Evolutionary conservation across 495 filamentous ascomycete species (phyloP), one percentile per base, ranked within the genome.

Genomic region (Aspergillus nidulans): DNA sequence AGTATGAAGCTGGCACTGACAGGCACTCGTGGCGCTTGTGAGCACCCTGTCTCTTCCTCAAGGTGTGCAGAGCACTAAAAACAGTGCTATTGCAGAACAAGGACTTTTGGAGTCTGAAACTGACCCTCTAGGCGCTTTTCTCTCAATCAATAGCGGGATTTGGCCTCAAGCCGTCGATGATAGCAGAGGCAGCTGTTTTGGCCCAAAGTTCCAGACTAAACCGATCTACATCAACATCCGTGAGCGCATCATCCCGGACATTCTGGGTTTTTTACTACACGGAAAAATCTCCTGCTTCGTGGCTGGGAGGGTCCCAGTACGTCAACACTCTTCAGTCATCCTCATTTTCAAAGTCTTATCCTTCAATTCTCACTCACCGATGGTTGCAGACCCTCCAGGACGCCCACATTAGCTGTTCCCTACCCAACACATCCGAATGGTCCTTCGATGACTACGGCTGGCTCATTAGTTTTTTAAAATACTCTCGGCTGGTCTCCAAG

Each of bases 211-310:
- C 61, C 20, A 55, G 61, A 0, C 49, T 49, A 7, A 52, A 61
- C 19, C 51, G 52, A 8, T 49, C 36, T 1, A 64, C 55, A 23
- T 19, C 42, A 1, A 6, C 36, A 2, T 28, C 42, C 16, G 61
- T 58, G 19, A 46, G 15, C 15, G 13, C 36, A 2, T 47, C 38
- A 23, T 26, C 43, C 28, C 58, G 61, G 4, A 58, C 55, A 0
- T 64, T 64, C 43, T 64, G 58, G 61, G 55, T 58, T 5, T 41
- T 64, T 1, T 64, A 64, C 24, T 64, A 44, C 49, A 51, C 61
- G 30, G 61, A 64, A 26, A 64, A 61, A 52, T 56, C 1, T 56
- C 58, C 19, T 60, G 61, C 52, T 64, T 64, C 19, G 48, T 25
- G 9, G 57, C 58, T 12, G 55, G 55, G 39, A 58, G 45, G 30